phyloP scores from a whole-genome alignment of 2,329 filamentous ascomycete genomes.

The Ascochyta fabae region DNA sequence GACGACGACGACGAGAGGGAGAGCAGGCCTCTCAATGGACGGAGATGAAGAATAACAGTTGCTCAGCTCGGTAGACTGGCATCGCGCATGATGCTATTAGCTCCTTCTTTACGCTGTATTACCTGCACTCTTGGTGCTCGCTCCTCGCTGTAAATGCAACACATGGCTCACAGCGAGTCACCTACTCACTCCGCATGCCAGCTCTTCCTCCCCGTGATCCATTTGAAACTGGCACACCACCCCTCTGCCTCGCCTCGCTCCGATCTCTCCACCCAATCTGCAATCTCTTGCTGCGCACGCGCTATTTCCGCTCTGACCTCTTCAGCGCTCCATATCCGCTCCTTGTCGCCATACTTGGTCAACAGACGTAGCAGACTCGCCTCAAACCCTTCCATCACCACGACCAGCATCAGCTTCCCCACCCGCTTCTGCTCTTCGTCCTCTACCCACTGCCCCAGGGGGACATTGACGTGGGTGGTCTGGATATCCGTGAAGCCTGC shows the following conservation, averaged over 20 bases:
- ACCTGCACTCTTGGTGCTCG: background rate
- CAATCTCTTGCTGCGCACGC: slow-evolving; percentile 35
- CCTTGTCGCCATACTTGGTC: slow-evolving; percentile 38
- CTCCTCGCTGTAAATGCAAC: slow-evolving; percentile 7
- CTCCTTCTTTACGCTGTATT: background rate
- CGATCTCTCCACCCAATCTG: slow-evolving; percentile 32
- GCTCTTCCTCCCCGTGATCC: slow-evolving; percentile 43
- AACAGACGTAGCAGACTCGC: slow-evolving; percentile 35
- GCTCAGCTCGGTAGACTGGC: background rate
- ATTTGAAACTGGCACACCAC: slow-evolving; percentile 47
- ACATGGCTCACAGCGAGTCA: background rate
- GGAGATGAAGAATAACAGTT: slow-evolving; percentile 19
- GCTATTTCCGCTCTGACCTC: slow-evolving; percentile 33
- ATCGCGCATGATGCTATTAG: background rate
- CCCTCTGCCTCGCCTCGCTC: slow-evolving; percentile 37
- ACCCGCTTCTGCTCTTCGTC: slow-evolving; percentile 41
- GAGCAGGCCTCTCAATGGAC: slow-evolving; percentile 28
- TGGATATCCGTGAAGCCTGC: slow-evolving; percentile 55
- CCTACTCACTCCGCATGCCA: slow-evolving; percentile 19
- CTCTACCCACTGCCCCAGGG: slow-evolving; percentile 42
- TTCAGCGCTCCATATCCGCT: slow-evolving; percentile 36
- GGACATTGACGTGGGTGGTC: slow-evolving; percentile 49
- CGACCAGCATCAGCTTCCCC: slow-evolving; percentile 45
- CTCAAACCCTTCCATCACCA: slow-evolving; percentile 45
- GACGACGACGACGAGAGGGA: slow-evolving; percentile 37